Conservation (phyloP, 257 asterid genomes). For the Thymus mandschuricus region DNA sequence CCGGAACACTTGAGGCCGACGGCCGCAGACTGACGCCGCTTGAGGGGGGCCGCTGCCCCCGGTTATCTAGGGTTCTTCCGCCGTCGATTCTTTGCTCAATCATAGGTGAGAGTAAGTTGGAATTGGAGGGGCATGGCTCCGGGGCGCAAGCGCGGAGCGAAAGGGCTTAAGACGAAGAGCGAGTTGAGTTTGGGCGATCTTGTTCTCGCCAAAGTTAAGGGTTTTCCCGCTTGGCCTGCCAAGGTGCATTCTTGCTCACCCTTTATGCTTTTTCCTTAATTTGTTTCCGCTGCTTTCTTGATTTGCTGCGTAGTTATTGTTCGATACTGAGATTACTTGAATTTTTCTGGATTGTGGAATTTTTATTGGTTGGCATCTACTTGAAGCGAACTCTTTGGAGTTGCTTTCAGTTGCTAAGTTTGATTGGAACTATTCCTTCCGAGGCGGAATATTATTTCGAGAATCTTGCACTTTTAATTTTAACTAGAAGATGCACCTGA, state of each 20-base stretch:
- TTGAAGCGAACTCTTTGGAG: conserved; percentile 22
- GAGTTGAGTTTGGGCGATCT: conserved; percentile 86
- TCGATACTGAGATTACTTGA: conserved; percentile 3
- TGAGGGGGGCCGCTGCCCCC: conserved; percentile 33
- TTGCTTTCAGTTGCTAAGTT: conserved; percentile 31
- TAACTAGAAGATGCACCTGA: conserved; percentile 6
- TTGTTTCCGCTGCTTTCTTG: not conserved
- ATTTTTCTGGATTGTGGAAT: not conserved
- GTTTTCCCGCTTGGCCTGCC: conserved; percentile 95
- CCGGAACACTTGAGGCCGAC: conserved; percentile 6
- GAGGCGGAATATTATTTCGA: conserved; percentile 3
- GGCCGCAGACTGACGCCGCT: conserved; percentile 27
- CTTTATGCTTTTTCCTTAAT: conserved; percentile 5
- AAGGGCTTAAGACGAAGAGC: conserved; percentile 52
- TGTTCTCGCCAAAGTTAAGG: conserved; percentile 92
- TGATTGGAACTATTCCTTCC: conserved; percentile 24
- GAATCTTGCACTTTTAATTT: conserved; percentile 10
- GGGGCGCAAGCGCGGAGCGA: conserved; percentile 70
- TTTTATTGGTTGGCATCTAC: conserved; percentile 13
- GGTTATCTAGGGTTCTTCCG: conserved; percentile 38
- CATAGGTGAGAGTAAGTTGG: conserved; percentile 25
- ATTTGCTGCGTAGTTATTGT: not conserved
- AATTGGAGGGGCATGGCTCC: conserved; percentile 67
- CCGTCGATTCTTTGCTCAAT: conserved; percentile 22
- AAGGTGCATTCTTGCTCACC: conserved; percentile 54